Evolutionary conservation across 2,329 filamentous ascomycete species (phyloP), one percentile per base, ranked within the genome.

Genomic region (Neocatenulostroma microsporum): DNA sequence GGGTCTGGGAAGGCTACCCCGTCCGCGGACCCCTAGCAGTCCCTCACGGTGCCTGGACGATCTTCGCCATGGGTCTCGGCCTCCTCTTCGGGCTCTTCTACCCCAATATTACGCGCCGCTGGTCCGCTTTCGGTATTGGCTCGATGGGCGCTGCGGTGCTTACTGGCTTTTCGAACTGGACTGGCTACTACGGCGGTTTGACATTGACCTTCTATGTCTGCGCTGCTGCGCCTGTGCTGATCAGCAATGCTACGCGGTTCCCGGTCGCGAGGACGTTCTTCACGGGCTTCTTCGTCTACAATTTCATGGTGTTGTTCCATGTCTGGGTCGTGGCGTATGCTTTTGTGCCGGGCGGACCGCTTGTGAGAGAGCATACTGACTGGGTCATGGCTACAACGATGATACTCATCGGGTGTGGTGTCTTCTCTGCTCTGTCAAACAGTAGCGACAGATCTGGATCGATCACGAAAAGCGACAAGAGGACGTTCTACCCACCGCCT

Each of bases 301-400:
- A 96, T 62, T 73, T 96, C 53, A 67, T 96, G 66, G 81, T 95
- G 4, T 74, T 98, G n/a, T 94, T 94, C 69, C 89, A 96, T 56
- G 87, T 95, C 37, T 98, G 91, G 91, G 84, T 95, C 23, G 91
- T 98, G 9, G 91, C 91, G 2, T 98, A 98, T 54, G 91, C 91
- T 10, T 98, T 98, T 51, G 91, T 98, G 3, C 91, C 91, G 2
- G 91, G 91, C 34, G 91, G 91, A 2, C 86, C 86, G 3, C 73
- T 94, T 1, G 84, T 98, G 28, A 81, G 91, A 29, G 91, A 98
- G 61, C 88, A 81, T 56, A 98, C 88, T 1, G 89, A 96, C 58
- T 95, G 88, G 84, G 74, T 98, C 54, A 94, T 96, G 86, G 74
- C 77, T 5, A 76, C 75, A 6, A 94, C 76, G 55, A 94, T 96